Evolutionary conservation across 176 grass and related monocot genomes (phyloP), one percentile per base, ranked within the genome.

Genomic region (Raddia distichophylla): DNA sequence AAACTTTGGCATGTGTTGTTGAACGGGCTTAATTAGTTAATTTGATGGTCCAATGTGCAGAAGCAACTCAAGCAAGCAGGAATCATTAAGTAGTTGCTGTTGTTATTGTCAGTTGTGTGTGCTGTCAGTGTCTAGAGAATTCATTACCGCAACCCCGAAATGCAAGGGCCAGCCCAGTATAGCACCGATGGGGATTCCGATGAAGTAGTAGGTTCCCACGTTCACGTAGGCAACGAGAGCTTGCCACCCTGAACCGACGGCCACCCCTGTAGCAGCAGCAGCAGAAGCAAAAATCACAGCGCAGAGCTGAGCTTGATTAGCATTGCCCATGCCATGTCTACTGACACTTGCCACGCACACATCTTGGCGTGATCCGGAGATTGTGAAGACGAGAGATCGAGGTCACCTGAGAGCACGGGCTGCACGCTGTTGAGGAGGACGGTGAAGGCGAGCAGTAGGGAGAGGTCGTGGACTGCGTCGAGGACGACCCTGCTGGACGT

Each of bases 171-270:
- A 91, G 35, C 92, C 89, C 37, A 94, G 17, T 11, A 91, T 0
- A 22, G 82, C 8, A 3, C 92, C 92, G 5, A 89, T 0, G 0
- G 92, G 92, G 27, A 94, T 74, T 44, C 92, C 86, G 19, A 94
- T 67, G 2, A 89, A 4, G 84, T 91, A 94, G 86, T 94, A 94
- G 9, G 27, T 67, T 14, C 86, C 92, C 13, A 91, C 16, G 66
- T 91, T 94, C 7, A 94, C 92, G 16, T 91, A 94, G 45, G 92
- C 89, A 6, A 94, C 89, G 7, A 75, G 5, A 1, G 82, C 67
- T 49, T 94, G 92, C 84, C 89, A 89, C 12, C 92, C 92, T 6
- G 92, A 75, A 5, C 89, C 92, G 15, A 94, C 2, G 6, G 92
- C 92, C 1, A 94, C 92, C 2, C 92, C 92, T 91, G 76, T 18